Percentiles rank a stretch among this genome's conserved stretches.
These are phyloP conservation scores for Ophiocordyceps camponoti-saundersi DNA, from an alignment of 2,329 filamentous ascomycete genomes.

Conservation along the genomic window DNA sequence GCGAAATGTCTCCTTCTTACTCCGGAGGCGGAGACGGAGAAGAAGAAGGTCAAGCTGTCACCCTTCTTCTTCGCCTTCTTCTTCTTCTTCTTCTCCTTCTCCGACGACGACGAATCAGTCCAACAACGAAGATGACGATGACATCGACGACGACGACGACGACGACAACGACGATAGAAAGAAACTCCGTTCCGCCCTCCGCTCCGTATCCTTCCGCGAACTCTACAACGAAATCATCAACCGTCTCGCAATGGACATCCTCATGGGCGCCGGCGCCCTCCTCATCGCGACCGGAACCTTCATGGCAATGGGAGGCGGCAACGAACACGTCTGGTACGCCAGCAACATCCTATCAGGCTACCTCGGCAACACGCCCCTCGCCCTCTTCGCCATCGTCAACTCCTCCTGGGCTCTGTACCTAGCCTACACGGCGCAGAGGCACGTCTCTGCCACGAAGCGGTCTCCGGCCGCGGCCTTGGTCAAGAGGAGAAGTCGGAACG, in stretches of 20 bases:
- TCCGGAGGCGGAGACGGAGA: constrained; percentile 15
- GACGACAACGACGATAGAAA: background rate
- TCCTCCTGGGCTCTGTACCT: constrained; percentile 28
- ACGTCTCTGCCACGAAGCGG: constrained; percentile 11
- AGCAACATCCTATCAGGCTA: constrained; percentile 39
- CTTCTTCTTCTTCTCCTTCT: no score
- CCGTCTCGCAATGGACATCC: constrained; percentile 29
- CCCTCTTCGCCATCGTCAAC: constrained; percentile 30
- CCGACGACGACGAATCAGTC: background rate
- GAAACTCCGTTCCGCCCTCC: constrained; percentile 15
- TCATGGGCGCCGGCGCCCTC: constrained; percentile 30
- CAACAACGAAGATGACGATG: background rate
- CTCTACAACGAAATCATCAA: constrained; percentile 32
- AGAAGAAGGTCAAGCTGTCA: no score
- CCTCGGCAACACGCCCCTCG: constrained; percentile 32
- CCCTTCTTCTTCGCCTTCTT: no score
- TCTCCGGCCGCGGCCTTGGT: constrained; percentile 12
- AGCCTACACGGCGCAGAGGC: constrained; percentile 19
- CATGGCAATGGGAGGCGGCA: constrained; percentile 33
- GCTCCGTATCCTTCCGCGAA: constrained; percentile 29
- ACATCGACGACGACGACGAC: background rate
- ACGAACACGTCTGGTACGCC: constrained; percentile 21
- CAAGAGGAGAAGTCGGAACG: constrained; percentile 17
- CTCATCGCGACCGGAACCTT: constrained; percentile 32
- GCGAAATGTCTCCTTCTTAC: constrained; percentile 27